Conservation (phyloP, 306 rosid genomes). For the Trifolium pratense region DNA sequence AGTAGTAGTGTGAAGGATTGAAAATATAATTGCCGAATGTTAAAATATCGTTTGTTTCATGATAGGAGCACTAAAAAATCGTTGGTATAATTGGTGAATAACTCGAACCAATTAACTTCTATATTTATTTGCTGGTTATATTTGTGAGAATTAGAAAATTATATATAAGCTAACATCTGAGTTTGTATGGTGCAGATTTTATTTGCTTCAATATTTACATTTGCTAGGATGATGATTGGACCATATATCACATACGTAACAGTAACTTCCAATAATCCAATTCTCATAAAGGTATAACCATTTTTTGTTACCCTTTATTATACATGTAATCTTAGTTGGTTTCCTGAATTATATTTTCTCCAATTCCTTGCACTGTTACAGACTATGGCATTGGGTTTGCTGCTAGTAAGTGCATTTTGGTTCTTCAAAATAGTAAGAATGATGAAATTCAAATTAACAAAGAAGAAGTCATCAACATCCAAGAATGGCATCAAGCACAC, state of each 20-base stretch:
- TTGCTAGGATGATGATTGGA: constrained; percentile 79
- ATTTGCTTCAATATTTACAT: constrained; percentile 77
- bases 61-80: no score
- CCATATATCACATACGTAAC: constrained; percentile 70
- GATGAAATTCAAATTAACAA: constrained; percentile 67
- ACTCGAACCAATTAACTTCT: no score
- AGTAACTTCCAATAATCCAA: constrained; percentile 63
- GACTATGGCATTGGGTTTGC: constrained; percentile 79
- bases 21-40: no score
- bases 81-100: no score
- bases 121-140: not conserved
- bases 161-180: constrained; percentile 12
- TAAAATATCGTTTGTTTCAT: no score
- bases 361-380: constrained; percentile 36
- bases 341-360: not conserved
- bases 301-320: not conserved
- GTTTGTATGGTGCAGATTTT: constrained; percentile 50
- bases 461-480: constrained; percentile 43
- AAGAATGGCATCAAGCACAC: constrained; percentile 37
- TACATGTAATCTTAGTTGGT: not conserved
- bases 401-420: constrained; percentile 91
- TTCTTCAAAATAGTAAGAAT: constrained; percentile 84
- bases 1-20: no score
- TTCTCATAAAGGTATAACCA: constrained; percentile 68
- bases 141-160: not conserved